These are phyloP conservation scores for Blastobotrys serpentis DNA, from an alignment of 1,139 yeast species.

Conservation along the genomic window DNA sequence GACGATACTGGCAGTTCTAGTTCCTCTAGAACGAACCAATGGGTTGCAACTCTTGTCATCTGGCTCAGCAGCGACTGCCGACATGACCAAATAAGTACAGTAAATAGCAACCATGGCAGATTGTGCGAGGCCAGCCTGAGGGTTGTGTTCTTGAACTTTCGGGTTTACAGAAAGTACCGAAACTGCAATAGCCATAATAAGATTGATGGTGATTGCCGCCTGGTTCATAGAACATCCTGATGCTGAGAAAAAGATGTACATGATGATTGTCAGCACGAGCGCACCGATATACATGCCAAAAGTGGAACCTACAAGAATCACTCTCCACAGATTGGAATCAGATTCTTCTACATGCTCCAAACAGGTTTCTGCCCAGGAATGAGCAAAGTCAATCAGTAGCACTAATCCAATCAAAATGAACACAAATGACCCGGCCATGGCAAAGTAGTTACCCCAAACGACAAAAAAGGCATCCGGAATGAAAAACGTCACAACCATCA, in stretches of 20 bases:
- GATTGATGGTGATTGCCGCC: slow-evolving; percentile 76
- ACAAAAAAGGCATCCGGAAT: slow-evolving; percentile 87
- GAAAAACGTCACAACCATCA: slow-evolving; percentile 63
- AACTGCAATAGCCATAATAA: slow-evolving; percentile 61
- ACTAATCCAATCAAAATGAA: slow-evolving; percentile 89
- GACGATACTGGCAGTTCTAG: slow-evolving; percentile 84
- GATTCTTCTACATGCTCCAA: slow-evolving; percentile 84
- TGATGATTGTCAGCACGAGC: slow-evolving; percentile 65
- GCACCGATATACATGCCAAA: slow-evolving; percentile 76
- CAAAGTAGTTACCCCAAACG: slow-evolving; percentile 87
- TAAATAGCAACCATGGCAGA: slow-evolving; percentile 93
- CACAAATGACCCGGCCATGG: slow-evolving; percentile 78
- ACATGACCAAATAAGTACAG: slow-evolving; percentile 86
- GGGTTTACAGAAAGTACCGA: slow-evolving; percentile 77
- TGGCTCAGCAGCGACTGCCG: slow-evolving; percentile 96
- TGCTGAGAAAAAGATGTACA: slow-evolving; percentile 82
- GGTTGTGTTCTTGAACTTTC: slow-evolving; percentile 84
- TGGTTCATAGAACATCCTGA: slow-evolving; percentile 90
- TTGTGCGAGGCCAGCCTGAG: slow-evolving; percentile 95
- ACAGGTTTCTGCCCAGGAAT: slow-evolving; percentile 98
- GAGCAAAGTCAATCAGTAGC: slow-evolving; percentile 92
- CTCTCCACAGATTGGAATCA: slow-evolving; percentile 82
- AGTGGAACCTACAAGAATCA: slow-evolving; percentile 81
- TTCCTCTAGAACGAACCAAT: slow-evolving; percentile 79
- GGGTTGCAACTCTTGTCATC: slow-evolving; percentile 94